Base-by-base conservation (phyloP, 768 basidiomycete genomes). In the Xerocomellus amylosporus region DNA sequence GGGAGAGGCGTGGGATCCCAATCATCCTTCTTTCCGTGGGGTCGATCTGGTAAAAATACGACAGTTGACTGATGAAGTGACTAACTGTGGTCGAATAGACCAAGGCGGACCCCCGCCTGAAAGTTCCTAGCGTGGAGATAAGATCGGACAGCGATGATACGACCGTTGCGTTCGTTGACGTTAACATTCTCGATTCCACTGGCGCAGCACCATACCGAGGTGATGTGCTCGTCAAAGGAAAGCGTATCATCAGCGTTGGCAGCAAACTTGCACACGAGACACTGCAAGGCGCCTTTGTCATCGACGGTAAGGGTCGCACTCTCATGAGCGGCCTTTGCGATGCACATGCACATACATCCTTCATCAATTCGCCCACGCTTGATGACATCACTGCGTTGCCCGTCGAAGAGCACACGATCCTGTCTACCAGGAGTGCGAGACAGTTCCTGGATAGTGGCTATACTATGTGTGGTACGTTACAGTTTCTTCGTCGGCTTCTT, bases 261-360 rank as follows among this genome's bases (percentile, higher is more conserved):
- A 19, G 44, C 3, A 63, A 63, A 47, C 46, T 72, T 7, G 24
- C 62, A 19, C 26, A 61, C 1, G 64, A 66, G 41, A 45, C 53
- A 10, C 19, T 72, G 26, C 47, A 55, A 37, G 61, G 53, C 22
- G 67, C 60, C 20, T 36, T 55, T 9, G 48, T 73, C 17, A 46
- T 74, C 28, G 55, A 73, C 7, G 72, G 72, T 0, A 64, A 46
- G 37, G 72, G 71, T 4, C 70, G 73, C 30, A 71, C 70, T 14
- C 60, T 73, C 0, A 68, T 73, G 72, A 73, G 72, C 26, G 72
- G 72, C 22, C 60, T 73, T 55, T 63, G 72, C 20, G 73, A 74
- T 49, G 64, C 73, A 0, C 73, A 74, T 52, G 66, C 73, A 2
- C 73, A 74, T 51, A 58, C 64, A 15, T 65, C 51, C 24, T 73